phyloP scores from a whole-genome alignment of 768 basidiomycete genomes.

The Kwoniella mangroviensis region DNA sequence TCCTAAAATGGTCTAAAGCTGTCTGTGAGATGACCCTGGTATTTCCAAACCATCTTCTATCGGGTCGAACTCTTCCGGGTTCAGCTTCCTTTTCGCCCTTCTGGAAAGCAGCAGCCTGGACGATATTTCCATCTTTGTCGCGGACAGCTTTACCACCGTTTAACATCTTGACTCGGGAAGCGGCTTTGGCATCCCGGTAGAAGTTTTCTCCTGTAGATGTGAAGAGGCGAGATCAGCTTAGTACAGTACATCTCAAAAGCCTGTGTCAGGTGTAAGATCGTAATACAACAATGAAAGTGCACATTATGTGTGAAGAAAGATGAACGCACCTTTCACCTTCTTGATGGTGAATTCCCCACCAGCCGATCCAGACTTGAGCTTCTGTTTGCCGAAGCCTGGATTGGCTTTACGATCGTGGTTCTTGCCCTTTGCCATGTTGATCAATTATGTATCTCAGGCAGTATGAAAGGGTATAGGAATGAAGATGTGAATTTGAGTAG shows the following conservation, averaged over 20 bases:
- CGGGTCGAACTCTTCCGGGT: constrained; percentile 89
- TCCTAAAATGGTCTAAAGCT: constrained; percentile 94
- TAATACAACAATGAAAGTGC: no score
- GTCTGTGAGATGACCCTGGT: constrained; percentile 98
- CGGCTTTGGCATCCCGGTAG: constrained; percentile 94
- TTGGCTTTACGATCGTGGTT: constrained; percentile 54
- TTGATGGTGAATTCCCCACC: constrained; percentile 57
- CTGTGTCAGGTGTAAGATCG: no score
- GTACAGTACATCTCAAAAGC: no score
- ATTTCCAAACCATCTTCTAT: constrained; percentile 97
- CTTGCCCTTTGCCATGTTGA: constrained; percentile 57
- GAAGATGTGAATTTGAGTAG: not conserved
- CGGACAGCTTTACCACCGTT: constrained; percentile 88
- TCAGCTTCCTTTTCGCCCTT: constrained; percentile 90
- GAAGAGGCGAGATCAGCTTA: not conserved
- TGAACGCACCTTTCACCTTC: constrained; percentile 56
- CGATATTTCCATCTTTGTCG: constrained; percentile 88
- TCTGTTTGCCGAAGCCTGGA: constrained; percentile 50
- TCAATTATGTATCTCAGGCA: constrained; percentile 3
- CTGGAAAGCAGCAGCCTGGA: constrained; percentile 92
- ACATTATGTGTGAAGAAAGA: not conserved
- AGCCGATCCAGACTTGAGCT: constrained; percentile 45
- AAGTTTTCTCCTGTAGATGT: constrained; percentile 79
- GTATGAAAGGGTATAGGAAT: constrained; percentile 1
- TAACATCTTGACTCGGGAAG: constrained; percentile 83